Conservation (phyloP, 106 monocot genomes). For the Phalaenopsis aphrodite region DNA sequence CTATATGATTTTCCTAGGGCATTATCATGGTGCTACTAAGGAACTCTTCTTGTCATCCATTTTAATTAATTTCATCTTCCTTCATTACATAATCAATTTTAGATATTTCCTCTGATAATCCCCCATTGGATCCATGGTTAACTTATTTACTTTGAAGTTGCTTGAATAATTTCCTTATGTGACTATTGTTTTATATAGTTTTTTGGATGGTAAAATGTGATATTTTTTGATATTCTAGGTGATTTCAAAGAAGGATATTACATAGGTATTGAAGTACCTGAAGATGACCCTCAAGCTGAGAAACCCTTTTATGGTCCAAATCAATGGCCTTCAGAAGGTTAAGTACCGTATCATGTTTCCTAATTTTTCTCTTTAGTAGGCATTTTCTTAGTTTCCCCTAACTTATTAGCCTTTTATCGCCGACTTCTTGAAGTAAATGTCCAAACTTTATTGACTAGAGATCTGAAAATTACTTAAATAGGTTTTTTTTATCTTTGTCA, state of each 20-base stretch:
- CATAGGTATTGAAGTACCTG: constrained; percentile 71
- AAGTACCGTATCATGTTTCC: not conserved
- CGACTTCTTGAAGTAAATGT: not conserved
- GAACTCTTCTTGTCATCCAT: not conserved
- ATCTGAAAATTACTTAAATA: not conserved
- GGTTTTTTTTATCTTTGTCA: not conserved
- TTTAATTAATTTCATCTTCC: not conserved
- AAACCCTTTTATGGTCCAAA: constrained; percentile 93
- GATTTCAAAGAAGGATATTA: constrained; percentile 91
- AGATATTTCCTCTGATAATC: not conserved
- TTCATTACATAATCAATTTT: not conserved
- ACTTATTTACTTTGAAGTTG: not conserved
- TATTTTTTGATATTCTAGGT: constrained; percentile 29
- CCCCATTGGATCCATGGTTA: not conserved
- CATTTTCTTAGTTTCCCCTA: not conserved
- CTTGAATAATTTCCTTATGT: not conserved
- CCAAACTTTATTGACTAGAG: not conserved
- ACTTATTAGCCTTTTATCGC: not conserved
- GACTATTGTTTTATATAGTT: not conserved
- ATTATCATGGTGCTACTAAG: not conserved
- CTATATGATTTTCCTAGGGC: not conserved
- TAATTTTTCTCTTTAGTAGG: not conserved
- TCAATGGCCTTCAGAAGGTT: constrained; percentile 80
- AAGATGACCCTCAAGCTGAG: constrained; percentile 49
- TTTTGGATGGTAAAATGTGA: not conserved